These are phyloP conservation scores for Glaciozyma martinii DNA, from an alignment of 768 basidiomycete species.

Conservation along the genomic window DNA sequence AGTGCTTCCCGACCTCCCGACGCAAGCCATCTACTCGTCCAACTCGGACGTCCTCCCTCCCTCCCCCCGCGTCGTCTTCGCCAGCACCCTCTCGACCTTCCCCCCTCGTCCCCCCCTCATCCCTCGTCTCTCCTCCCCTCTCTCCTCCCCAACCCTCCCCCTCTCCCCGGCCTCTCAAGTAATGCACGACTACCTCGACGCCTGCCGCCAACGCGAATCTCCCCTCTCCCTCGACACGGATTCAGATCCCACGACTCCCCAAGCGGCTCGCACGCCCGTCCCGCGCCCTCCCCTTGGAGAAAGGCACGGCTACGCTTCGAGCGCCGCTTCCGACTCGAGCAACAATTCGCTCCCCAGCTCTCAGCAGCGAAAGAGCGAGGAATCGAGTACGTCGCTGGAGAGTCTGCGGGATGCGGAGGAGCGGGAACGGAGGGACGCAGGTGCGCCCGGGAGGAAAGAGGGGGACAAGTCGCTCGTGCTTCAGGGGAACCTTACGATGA, in stretches of 20 bases:
- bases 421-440: not conserved
- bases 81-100: too few relatives aligned
- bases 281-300: not conserved
- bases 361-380: not conserved
- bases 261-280: not conserved
- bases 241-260: not conserved
- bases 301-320: not conserved
- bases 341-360: not conserved
- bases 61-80: not conserved
- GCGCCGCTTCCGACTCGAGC: not conserved
- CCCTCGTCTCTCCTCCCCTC: too few relatives aligned
- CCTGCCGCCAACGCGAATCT: not conserved
- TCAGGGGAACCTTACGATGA: not conserved
- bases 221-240: not conserved
- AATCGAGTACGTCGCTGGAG: conserved; percentile 11
- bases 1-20: conserved; percentile 16
- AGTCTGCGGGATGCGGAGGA: conserved; percentile 4
- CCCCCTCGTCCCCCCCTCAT: too few relatives aligned
- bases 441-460: not conserved
- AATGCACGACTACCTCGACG: conserved; percentile 10
- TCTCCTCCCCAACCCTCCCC: not conserved
- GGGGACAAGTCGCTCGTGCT: not conserved
- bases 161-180: conserved; percentile 10
- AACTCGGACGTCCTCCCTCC: conserved; percentile 5
- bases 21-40: conserved; percentile 3